Evolutionary conservation across 768 basidiomycete genomes (phyloP).

Genomic region (Clitopilus passeckerianus): DNA sequence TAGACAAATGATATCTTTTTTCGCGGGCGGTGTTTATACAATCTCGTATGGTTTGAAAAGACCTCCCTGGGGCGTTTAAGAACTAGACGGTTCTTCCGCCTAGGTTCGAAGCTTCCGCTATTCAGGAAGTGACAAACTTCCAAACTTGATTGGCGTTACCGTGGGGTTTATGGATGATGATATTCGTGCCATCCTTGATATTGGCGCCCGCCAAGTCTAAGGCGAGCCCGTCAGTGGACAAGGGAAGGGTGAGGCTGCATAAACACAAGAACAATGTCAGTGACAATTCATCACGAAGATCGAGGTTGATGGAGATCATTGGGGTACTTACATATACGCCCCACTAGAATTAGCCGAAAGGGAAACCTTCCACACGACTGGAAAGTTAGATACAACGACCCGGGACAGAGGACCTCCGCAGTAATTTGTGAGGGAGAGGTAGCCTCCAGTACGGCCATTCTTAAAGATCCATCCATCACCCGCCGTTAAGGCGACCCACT

Average conservation of each 20-base stretch:
- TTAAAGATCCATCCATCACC: background rate
- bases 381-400: background rate
- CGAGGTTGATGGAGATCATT: too few species aligned
- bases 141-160: background rate
- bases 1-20: too few species aligned
- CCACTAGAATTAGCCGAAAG: background rate
- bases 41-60: too few species aligned
- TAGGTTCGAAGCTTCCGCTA: background rate
- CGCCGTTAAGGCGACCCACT: background rate
- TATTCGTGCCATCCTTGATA: background rate
- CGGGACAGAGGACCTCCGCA: background rate
- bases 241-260: background rate
- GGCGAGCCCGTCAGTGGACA: background rate
- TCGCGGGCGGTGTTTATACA: too few species aligned
- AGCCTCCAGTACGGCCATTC: background rate
- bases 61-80: too few species aligned
- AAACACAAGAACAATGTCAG: too few species aligned
- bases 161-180: background rate
- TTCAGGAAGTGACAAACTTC: background rate
- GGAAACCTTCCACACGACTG: background rate
- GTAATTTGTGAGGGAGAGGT: background rate
- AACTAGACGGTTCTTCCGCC: too few species aligned
- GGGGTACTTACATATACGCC: background rate
- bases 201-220: background rate
- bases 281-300: too few species aligned